These are phyloP conservation scores for Papiliotrema flavescens DNA, from an alignment of 1,284 basidiomycete species.

Conservation along the genomic window DNA sequence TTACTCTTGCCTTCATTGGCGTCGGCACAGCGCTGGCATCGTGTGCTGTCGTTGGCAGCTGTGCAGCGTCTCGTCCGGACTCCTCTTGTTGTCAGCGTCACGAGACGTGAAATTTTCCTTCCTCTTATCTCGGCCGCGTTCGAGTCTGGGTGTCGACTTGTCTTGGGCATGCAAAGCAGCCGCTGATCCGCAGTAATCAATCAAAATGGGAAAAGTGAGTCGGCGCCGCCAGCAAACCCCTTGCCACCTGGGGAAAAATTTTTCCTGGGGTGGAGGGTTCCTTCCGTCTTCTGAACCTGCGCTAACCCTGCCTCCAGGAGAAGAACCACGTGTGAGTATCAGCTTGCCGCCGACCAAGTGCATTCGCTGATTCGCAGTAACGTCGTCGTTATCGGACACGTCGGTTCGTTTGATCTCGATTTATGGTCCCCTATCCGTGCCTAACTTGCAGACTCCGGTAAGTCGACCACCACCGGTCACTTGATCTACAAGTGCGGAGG, in stretches of 20 bases:
- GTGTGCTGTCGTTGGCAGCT: neutral
- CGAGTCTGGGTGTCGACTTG: no score
- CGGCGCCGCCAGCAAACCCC: neutral
- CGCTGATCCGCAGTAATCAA: conserved; percentile 2
- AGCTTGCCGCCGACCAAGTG: neutral
- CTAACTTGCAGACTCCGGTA: conserved; percentile 63
- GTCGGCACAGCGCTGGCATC: neutral
- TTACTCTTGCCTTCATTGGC: no score
- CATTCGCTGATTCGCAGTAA: conserved; percentile 68
- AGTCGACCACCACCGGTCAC: conserved; percentile 99
- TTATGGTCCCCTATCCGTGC: no score
- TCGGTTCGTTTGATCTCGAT: no score
- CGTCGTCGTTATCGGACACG: conserved; percentile 55
- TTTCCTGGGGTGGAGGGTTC: conserved; percentile 1
- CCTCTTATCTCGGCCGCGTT: neutral
- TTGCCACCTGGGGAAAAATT: neutral
- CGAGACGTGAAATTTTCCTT: neutral
- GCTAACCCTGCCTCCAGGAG: conserved; percentile 17
- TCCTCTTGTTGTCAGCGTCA: neutral
- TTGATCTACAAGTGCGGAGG: conserved; percentile 99
- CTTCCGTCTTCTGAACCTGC: no score
- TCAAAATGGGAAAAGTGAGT: conserved; percentile 41
- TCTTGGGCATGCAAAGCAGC: neutral
- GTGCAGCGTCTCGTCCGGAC: neutral
- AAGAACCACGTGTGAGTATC: conserved; percentile 34